phyloP scores from a whole-genome alignment of 2,329 filamentous ascomycete genomes.

The Stylonectria norvegica region DNA sequence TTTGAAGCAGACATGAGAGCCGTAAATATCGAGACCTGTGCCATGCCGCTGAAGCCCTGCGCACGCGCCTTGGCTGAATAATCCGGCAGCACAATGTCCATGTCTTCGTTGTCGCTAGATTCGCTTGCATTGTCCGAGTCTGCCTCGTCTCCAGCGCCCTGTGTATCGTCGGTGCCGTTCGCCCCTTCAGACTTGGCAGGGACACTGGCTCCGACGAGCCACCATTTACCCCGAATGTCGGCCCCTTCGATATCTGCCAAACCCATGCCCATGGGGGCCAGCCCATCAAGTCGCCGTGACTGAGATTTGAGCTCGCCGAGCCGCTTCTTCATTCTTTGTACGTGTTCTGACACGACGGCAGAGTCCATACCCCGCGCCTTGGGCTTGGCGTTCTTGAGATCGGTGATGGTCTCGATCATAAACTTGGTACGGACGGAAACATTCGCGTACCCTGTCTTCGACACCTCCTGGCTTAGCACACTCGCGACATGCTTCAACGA shows the following conservation, averaged over 20 bases:
- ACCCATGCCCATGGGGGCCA: constrained; percentile 77
- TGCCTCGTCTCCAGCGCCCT: constrained; percentile 15
- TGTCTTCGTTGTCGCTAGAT: constrained; percentile 43
- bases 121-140: constrained; percentile 29
- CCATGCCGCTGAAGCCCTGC: constrained; percentile 82
- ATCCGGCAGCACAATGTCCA: constrained; percentile 58
- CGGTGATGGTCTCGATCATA: constrained; percentile 95
- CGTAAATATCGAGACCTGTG: constrained; percentile 88
- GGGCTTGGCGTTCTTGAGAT: constrained; percentile 89
- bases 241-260: constrained; percentile 78
- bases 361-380: constrained; percentile 72
- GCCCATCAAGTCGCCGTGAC: constrained; percentile 60
- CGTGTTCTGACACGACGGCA: constrained; percentile 73
- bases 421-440: constrained; percentile 88
- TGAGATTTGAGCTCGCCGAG: constrained; percentile 70
- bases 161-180: constrained; percentile 1
- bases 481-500: constrained; percentile 85
- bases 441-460: constrained; percentile 62
- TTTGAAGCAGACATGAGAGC: constrained; percentile 83
- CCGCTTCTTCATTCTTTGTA: constrained; percentile 82
- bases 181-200: constrained; percentile 35
- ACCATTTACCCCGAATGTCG: constrained; percentile 93
- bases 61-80: constrained; percentile 69
- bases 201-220: constrained; percentile 97
- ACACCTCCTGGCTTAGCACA: constrained; percentile 69